Evolutionary conservation across 371 early-diverging fungal species (phyloP).

Genomic region (Zychaea mexicana): DNA sequence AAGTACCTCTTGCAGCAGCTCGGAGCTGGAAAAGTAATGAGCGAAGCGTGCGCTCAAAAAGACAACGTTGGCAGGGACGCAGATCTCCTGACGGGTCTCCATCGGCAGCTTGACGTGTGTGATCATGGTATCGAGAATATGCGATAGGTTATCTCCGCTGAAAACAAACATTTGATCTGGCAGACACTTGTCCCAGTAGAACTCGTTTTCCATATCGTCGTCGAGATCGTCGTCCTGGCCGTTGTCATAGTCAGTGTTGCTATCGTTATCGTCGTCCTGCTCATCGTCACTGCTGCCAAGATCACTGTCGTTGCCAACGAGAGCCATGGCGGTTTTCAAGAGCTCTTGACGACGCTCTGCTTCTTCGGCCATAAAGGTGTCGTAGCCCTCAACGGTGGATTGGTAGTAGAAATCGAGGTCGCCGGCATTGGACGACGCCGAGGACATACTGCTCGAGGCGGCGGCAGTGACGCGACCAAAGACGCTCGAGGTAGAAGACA

Average conservation of each 20-base stretch:
- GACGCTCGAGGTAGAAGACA: slow-evolving; percentile 49
- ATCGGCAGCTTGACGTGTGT: slow-evolving; percentile 57
- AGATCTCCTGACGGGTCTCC: slow-evolving; percentile 56
- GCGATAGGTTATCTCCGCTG: slow-evolving; percentile 52
- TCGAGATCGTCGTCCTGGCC: slow-evolving; percentile 25
- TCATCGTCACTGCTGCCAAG: slow-evolving; percentile 10
- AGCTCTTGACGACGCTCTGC: slow-evolving; percentile 45
- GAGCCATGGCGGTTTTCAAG: slow-evolving; percentile 31
- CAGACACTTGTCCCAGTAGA: slow-evolving; percentile 77
- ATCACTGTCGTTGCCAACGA: slow-evolving; percentile 17
- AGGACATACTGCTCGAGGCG: slow-evolving; percentile 24
- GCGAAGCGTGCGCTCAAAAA: slow-evolving; percentile 91
- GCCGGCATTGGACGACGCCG: slow-evolving; percentile 35
- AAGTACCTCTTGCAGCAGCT: slow-evolving; percentile 72
- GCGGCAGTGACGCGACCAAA: slow-evolving; percentile 21
- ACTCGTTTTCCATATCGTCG: slow-evolving; percentile 36
- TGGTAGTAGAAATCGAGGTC: slow-evolving; percentile 50
- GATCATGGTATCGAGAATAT: slow-evolving; percentile 73
- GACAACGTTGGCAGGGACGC: slow-evolving; percentile 83
- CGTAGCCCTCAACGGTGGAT: slow-evolving; percentile 43
- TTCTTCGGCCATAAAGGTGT: slow-evolving; percentile 48
- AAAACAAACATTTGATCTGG: slow-evolving; percentile 93
- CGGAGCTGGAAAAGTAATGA: slow-evolving; percentile 73
- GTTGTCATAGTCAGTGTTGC: slow-evolving; percentile 26
- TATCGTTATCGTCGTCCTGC: slow-evolving; percentile 23